Conservation (phyloP, 2,329 filamentous ascomycete species). For the Talaromyces sp. region DNA sequence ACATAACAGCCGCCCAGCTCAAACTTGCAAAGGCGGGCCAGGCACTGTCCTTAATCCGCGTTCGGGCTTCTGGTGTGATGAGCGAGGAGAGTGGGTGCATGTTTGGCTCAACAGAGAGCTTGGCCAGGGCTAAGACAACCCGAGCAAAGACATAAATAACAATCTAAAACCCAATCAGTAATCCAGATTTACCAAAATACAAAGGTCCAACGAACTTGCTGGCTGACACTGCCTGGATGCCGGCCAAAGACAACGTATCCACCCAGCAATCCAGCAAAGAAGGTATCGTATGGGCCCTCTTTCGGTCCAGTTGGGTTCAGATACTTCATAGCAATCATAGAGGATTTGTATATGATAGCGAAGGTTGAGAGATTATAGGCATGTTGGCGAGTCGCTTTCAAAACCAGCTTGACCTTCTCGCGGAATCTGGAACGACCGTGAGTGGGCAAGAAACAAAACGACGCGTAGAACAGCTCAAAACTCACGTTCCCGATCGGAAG, state of each 20-base stretch:
- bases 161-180: constrained; percentile 56
- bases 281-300: constrained; percentile 72
- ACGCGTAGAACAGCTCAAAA: constrained; percentile 16
- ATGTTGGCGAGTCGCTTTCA: constrained; percentile 84
- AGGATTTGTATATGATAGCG: constrained; percentile 81
- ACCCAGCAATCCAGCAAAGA: constrained; percentile 80
- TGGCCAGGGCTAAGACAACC: constrained; percentile 78
- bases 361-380: constrained; percentile 89
- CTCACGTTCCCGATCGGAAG: constrained; percentile 84
- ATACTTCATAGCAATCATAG: constrained; percentile 70
- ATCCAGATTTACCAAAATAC: not conserved
- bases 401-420: constrained; percentile 72
- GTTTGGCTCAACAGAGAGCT: constrained; percentile 67
- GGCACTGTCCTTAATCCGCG: constrained; percentile 61
- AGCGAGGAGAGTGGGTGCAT: constrained; percentile 37
- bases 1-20: constrained; percentile 94
- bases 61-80: constrained; percentile 42
- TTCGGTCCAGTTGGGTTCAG: constrained; percentile 46
- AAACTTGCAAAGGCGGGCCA: constrained; percentile 91
- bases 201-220: constrained; percentile 50
- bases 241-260: constrained; percentile 93
- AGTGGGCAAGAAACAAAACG: not conserved
- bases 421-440: constrained; percentile 48
- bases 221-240: constrained; percentile 72
- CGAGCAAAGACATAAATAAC: constrained; percentile 97